These are phyloP conservation scores for Cercospora janseana DNA, from an alignment of 2,329 filamentous ascomycete species.

Conservation along the genomic window DNA sequence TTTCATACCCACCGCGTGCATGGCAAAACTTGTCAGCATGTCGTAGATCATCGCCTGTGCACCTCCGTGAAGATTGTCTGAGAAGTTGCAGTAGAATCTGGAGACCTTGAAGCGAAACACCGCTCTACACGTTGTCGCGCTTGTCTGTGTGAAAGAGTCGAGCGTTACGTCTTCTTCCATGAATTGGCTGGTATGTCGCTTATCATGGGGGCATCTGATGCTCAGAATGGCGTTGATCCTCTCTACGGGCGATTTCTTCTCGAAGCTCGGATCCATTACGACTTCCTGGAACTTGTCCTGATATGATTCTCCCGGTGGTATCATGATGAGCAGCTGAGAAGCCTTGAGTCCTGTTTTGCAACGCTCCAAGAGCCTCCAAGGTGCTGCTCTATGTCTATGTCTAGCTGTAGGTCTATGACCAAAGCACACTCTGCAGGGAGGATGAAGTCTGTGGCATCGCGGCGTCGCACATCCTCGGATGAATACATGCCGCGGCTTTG, in stretches of 20 bases:
- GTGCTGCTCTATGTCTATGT: neutral
- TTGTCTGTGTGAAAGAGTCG: slow-evolving; percentile 38
- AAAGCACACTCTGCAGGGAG: too few species aligned
- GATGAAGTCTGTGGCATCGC: too few species aligned
- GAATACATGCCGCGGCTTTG: neutral
- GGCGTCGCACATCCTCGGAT: neutral
- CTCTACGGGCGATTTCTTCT: slow-evolving; percentile 25
- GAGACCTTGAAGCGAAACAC: slow-evolving; percentile 49
- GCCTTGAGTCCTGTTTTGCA: neutral
- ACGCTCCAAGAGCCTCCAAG: too few species aligned
- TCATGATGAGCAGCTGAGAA: slow-evolving; percentile 14
- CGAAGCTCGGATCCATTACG: slow-evolving; percentile 19
- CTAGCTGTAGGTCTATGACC: neutral
- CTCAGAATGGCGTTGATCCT: slow-evolving; percentile 27
- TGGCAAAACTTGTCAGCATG: slow-evolving; percentile 48
- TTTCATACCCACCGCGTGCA: slow-evolving; percentile 30
- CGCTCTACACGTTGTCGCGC: slow-evolving; percentile 38
- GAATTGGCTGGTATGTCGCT: slow-evolving; percentile 23
- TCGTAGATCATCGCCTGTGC: slow-evolving; percentile 54
- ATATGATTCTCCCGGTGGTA: slow-evolving; percentile 17
- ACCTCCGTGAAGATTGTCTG: slow-evolving; percentile 54
- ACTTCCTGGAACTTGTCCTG: slow-evolving; percentile 11
- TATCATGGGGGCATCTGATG: slow-evolving; percentile 21
- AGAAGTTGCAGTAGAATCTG: slow-evolving; percentile 47
- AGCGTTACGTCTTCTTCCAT: slow-evolving; percentile 29